phyloP scores from a whole-genome alignment of 805 yeast genomes.

The Kregervanrija pseudodelftensis region DNA sequence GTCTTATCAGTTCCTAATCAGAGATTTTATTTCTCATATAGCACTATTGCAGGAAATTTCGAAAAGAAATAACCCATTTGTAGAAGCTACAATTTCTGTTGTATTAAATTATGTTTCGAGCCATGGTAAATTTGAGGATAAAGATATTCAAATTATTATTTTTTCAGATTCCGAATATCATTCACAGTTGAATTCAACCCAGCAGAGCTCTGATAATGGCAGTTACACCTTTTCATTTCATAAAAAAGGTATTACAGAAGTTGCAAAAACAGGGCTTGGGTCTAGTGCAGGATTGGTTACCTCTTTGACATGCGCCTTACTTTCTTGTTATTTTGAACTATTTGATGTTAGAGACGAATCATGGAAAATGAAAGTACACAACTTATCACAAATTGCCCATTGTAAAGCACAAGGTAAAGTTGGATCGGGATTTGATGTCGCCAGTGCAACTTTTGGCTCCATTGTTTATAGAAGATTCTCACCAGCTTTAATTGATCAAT shows the following conservation, averaged over 20 bases:
- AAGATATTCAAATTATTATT: constrained; percentile 44
- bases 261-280: constrained; percentile 92
- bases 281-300: constrained; percentile 92
- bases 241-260: constrained; percentile 49
- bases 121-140: constrained; percentile 12
- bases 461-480: constrained; percentile 72
- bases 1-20: constrained; percentile 38
- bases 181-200: constrained; percentile 49
- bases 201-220: constrained; percentile 30
- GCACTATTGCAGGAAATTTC: constrained; percentile 8
- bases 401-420: constrained; percentile 92
- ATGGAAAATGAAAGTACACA: constrained; percentile 48
- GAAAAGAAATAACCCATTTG: constrained; percentile 57
- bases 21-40: not conserved
- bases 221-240: constrained; percentile 53
- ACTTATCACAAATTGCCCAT: constrained; percentile 82
- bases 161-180: constrained; percentile 89
- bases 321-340: constrained; percentile 35
- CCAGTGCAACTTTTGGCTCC: constrained; percentile 90
- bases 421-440: constrained; percentile 97
- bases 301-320: constrained; percentile 64
- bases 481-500: constrained; percentile 37
- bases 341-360: constrained; percentile 26
- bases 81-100: constrained; percentile 53
- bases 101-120: constrained; percentile 44